A percentile compares a stretch with the other conserved stretches of the same genome.
These are phyloP conservation scores for Irpex sp. DNA, from an alignment of 1,284 basidiomycete genomes.

Conservation along the genomic window DNA sequence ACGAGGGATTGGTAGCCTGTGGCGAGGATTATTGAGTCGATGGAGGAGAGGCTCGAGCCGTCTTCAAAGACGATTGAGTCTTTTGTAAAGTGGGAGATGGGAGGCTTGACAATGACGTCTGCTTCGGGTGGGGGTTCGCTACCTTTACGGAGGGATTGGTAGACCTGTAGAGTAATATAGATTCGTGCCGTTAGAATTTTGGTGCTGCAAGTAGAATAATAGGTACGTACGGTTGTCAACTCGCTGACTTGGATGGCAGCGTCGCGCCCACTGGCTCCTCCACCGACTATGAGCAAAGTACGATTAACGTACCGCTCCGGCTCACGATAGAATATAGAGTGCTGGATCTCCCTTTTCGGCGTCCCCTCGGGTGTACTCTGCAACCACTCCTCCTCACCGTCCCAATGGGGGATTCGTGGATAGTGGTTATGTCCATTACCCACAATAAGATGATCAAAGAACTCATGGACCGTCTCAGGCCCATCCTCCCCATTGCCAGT, in stretches of 20 bases:
- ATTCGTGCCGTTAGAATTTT: not conserved
- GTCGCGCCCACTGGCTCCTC: slow-evolving; percentile 46
- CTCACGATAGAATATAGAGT: slow-evolving; percentile 50
- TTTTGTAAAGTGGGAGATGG: slow-evolving; percentile 42
- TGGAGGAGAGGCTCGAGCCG: slow-evolving; percentile 30
- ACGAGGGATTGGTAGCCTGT: slow-evolving; percentile 51
- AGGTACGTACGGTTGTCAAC: slow-evolving; percentile 35
- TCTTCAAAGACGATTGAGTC: slow-evolving; percentile 42
- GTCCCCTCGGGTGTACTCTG: slow-evolving; percentile 20
- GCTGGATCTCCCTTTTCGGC: slow-evolving; percentile 34
- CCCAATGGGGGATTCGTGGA: slow-evolving; percentile 39
- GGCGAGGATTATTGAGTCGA: slow-evolving; percentile 45
- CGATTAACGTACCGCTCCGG: slow-evolving; percentile 38
- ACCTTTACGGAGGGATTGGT: slow-evolving; percentile 33
- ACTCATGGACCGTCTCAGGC: slow-evolving; percentile 8
- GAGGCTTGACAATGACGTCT: slow-evolving; percentile 33
- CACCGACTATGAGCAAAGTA: slow-evolving; percentile 47
- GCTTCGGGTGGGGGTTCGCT: slow-evolving; percentile 23
- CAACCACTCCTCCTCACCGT: slow-evolving; percentile 45
- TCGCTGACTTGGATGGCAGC: slow-evolving; percentile 36
- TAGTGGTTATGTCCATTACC: slow-evolving; percentile 51
- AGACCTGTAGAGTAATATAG: slow-evolving; percentile 38
- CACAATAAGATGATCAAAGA: slow-evolving; percentile 49
- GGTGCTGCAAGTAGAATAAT: not conserved
- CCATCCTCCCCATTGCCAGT: not conserved